Percentiles rank a stretch among this genome's conserved stretches.
These are phyloP conservation scores for Arachnomyces sp. DNA, from an alignment of 2,329 filamentous ascomycete genomes.

Conservation along the genomic window DNA sequence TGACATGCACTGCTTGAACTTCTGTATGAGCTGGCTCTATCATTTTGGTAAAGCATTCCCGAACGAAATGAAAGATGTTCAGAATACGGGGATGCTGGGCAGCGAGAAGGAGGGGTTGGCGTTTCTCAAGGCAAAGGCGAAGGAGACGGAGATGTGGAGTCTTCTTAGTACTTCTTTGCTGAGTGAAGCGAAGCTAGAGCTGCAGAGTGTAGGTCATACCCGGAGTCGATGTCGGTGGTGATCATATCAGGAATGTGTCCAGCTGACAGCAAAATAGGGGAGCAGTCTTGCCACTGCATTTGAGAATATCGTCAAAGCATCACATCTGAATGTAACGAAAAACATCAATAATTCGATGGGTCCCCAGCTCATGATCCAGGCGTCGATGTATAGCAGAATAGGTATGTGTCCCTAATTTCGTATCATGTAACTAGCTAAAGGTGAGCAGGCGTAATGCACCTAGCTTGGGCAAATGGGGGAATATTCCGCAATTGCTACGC, in stretches of 20 bases:
- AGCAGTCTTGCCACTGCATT: conserved; percentile 54
- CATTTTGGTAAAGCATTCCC: conserved; percentile 86
- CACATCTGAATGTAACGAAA: conserved; percentile 70
- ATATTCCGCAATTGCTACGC: conserved; percentile 67
- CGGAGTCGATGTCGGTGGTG: conserved; percentile 11
- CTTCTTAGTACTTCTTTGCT: conserved; percentile 75
- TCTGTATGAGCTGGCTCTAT: conserved; percentile 90
- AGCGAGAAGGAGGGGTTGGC: conserved; percentile 72
- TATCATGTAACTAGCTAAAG: conserved; percentile 8
- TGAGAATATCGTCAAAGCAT: conserved; percentile 73
- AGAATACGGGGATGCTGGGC: conserved; percentile 64
- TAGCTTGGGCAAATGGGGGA: conserved; percentile 54
- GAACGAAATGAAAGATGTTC: conserved; percentile 59
- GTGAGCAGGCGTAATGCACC: conserved; percentile 42
- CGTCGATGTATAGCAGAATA: conserved; percentile 66
- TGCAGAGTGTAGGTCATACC: conserved; percentile 60
- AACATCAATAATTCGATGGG: conserved; percentile 66
- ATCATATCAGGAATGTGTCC: background rate
- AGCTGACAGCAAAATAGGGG: conserved; percentile 34
- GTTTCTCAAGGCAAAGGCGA: conserved; percentile 78
- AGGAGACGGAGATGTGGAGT: conserved; percentile 76
- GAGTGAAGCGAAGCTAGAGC: conserved; percentile 72
- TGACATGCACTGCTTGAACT: conserved; percentile 87
- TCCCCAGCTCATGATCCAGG: conserved; percentile 62
- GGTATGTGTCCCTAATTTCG: conserved; percentile 38